Evolutionary conservation across 176 grass and related monocot species (phyloP).

Genomic region (Musa itinerans): DNA sequence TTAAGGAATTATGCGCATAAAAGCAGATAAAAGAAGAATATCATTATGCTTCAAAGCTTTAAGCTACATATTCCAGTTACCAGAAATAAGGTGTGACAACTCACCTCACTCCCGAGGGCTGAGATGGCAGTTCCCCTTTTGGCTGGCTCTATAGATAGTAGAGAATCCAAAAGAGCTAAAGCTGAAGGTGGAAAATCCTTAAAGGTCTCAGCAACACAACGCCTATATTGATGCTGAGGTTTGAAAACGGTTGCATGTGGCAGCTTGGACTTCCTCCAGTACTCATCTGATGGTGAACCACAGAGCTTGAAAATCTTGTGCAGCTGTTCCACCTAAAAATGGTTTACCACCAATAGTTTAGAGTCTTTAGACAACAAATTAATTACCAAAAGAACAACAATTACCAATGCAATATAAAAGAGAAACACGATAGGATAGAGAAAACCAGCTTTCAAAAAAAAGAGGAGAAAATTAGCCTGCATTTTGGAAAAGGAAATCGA

Average conservation of each 20-base stretch:
- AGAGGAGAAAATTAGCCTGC: neutral
- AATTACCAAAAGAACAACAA: neutral
- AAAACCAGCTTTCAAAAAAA: neutral
- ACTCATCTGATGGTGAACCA: conserved; percentile 67
- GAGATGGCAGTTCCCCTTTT: conserved; percentile 35
- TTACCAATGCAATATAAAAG: neutral
- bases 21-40: neutral
- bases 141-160: conserved; percentile 66
- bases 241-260: conserved; percentile 68
- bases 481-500: neutral
- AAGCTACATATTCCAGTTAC: neutral
- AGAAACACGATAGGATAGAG: neutral
- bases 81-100: neutral
- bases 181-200: conserved; percentile 47
- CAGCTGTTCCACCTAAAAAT: conserved; percentile 58
- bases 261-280: conserved; percentile 57
- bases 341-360: neutral
- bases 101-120: conserved; percentile 46
- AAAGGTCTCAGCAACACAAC: conserved; percentile 53
- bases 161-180: conserved; percentile 40
- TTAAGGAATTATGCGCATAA: neutral
- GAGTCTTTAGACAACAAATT: neutral
- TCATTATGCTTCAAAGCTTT: neutral
- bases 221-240: conserved; percentile 51
- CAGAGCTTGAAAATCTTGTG: conserved; percentile 94